phyloP scores from a whole-genome alignment of 306 rosid species.

The Quercus bicolor region DNA sequence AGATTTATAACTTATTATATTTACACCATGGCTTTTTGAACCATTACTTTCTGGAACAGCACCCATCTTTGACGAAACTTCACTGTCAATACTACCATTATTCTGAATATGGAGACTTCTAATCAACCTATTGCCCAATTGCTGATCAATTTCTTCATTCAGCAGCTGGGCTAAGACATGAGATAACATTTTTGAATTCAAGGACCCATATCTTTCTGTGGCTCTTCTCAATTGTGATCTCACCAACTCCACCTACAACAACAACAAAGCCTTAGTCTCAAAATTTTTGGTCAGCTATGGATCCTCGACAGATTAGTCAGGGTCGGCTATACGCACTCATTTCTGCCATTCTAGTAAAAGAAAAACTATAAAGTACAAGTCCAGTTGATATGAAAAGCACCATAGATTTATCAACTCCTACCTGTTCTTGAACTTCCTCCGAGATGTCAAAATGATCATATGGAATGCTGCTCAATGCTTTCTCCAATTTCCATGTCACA shows the following conservation, averaged over 20 bases:
- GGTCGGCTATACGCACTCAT: too few species aligned
- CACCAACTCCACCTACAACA: conserved; percentile 71
- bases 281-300: too few species aligned
- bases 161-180: conserved; percentile 44
- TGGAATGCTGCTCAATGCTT: conserved; percentile 59
- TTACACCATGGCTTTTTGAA: conserved; percentile 32
- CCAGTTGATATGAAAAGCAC: background rate
- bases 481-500: conserved; percentile 89
- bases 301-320: too few species aligned
- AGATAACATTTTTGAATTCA: conserved; percentile 47
- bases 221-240: conserved; percentile 85
- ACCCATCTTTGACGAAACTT: conserved; percentile 39
- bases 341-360: conserved; percentile 18
- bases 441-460: conserved; percentile 70
- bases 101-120: conserved; percentile 35
- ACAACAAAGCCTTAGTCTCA: too few species aligned
- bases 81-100: conserved; percentile 30
- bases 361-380: conserved; percentile 4
- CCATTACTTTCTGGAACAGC: conserved; percentile 26
- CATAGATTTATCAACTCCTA: conserved; percentile 30
- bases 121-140: conserved; percentile 38
- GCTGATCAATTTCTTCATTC: conserved; percentile 38
- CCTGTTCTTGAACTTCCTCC: conserved; percentile 97
- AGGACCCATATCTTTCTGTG: conserved; percentile 62
- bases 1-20: conserved; percentile 26